Evolutionary conservation across 148 eudicot species (phyloP).

Genomic region (Chenopodium quinoa): DNA sequence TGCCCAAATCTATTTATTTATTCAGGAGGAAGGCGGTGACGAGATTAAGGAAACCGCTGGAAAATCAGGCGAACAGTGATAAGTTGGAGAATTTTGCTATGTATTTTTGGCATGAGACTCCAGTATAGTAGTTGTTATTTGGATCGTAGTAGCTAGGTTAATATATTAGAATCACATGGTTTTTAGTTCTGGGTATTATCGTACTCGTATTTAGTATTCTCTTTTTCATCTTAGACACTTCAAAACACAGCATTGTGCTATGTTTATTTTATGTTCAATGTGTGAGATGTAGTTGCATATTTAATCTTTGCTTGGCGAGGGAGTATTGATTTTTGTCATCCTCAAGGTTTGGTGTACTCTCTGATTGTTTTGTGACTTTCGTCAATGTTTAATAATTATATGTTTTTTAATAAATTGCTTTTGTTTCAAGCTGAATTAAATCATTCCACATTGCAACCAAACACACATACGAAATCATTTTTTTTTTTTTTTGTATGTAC

Average conservation of each 20-base stretch:
- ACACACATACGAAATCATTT: no score
- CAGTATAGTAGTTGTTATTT: constrained; percentile 25
- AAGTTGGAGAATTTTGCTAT: constrained; percentile 16
- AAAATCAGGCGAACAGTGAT: constrained; percentile 40
- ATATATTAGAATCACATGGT: constrained; percentile 12
- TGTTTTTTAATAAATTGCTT: not conserved
- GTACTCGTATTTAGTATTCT: constrained; percentile 10
- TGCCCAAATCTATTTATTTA: not conserved
- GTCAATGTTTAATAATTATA: not conserved
- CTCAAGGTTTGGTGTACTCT: constrained; percentile 4
- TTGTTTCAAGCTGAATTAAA: constrained; percentile 1
- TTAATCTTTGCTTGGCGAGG: constrained; percentile 21
- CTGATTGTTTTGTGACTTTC: not conserved
- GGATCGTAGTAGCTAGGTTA: constrained; percentile 24
- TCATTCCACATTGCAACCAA: no score
- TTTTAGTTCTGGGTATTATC: constrained; percentile 9
- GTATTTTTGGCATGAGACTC: constrained; percentile 19
- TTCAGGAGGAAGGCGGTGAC: constrained; percentile 62
- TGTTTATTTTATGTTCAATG: constrained; percentile 25
- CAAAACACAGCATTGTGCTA: not conserved
- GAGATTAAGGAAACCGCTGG: constrained; percentile 63
- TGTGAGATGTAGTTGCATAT: constrained; percentile 17
- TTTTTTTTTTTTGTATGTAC: no score
- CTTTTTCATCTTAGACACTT: not conserved
- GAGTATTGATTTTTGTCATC: constrained; percentile 15